These are phyloP conservation scores for Penicillium sp. DNA, from an alignment of 2,329 filamentous ascomycete species.

Conservation along the genomic window DNA sequence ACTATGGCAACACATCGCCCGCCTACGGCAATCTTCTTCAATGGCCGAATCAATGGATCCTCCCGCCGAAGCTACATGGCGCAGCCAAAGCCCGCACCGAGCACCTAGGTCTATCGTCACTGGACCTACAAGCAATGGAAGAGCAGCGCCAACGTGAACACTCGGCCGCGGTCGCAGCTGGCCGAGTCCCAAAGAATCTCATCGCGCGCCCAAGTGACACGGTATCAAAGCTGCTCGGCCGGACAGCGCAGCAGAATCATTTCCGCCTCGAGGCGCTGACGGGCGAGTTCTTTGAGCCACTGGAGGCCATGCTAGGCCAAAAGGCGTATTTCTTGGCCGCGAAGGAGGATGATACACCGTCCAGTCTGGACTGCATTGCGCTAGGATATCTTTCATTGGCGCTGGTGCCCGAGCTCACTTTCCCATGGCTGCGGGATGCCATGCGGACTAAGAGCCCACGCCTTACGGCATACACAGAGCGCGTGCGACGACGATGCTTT, in stretches of 20 bases:
- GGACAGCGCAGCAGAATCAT: conserved; percentile 69
- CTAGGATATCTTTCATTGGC: conserved; percentile 80
- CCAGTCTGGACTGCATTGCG: conserved; percentile 75
- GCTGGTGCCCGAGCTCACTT: conserved; percentile 63
- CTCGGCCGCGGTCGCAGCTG: conserved; percentile 44
- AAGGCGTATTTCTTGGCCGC: conserved; percentile 60
- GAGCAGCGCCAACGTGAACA: conserved; percentile 46
- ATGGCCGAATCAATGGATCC: conserved; percentile 86
- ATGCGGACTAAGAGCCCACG: conserved; percentile 56
- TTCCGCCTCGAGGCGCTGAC: conserved; percentile 78
- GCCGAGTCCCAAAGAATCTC: conserved; percentile 54
- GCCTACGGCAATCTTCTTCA: conserved; percentile 78
- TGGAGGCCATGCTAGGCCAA: conserved; percentile 64
- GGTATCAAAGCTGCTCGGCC: conserved; percentile 64
- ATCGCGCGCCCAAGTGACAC: conserved; percentile 61
- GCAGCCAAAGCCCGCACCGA: conserved; percentile 71
- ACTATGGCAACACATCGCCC: conserved; percentile 73
- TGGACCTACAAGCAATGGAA: conserved; percentile 62
- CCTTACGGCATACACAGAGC: conserved; percentile 51
- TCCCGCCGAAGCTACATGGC: conserved; percentile 73
- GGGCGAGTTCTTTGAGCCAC: conserved; percentile 69
- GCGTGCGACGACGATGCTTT: conserved; percentile 44
- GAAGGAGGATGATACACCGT: conserved; percentile 50
- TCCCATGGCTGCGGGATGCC: conserved; percentile 64
- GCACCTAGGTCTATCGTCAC: conserved; percentile 68